A percentile compares a stretch with the other conserved stretches of the same genome.
Evolutionary conservation across 164 flowering plant species (phyloP).

Genomic region (Sedum album): DNA sequence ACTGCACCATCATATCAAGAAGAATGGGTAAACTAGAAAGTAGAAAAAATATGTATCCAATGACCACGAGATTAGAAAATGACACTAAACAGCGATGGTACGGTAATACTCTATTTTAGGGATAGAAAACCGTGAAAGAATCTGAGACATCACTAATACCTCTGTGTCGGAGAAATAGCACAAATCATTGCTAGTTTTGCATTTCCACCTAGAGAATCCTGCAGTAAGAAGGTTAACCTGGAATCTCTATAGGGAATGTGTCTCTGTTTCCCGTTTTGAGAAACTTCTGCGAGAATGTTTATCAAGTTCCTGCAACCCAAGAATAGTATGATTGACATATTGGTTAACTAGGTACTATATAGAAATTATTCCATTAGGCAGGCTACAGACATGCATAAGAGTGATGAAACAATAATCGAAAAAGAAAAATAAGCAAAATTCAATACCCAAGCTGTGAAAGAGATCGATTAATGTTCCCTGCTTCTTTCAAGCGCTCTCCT

Average conservation of each 20-base stretch:
- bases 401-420: too few species aligned
- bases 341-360: too few species aligned
- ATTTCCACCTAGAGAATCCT: constrained; percentile 18
- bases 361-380: too few species aligned
- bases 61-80: background rate
- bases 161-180: constrained; percentile 86
- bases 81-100: background rate
- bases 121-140: background rate
- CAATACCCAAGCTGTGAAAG: constrained; percentile 98
- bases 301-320: constrained; percentile 77
- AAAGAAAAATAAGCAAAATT: background rate
- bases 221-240: constrained; percentile 59
- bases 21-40: background rate
- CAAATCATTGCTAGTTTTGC: constrained; percentile 94
- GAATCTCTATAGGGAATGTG: constrained; percentile 99
- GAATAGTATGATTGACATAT: background rate
- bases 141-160: constrained; percentile 26
- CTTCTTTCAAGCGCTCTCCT: constrained; percentile 94
- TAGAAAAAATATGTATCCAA: background rate
- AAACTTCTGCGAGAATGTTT: constrained; percentile 94
- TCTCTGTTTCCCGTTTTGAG: constrained; percentile 90
- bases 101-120: background rate
- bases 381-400: background rate
- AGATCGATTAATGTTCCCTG: constrained; percentile 93
- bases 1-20: constrained; percentile 32